phyloP scores from a whole-genome alignment of 2,329 filamentous ascomycete species.

The Nothopassalora personata region DNA sequence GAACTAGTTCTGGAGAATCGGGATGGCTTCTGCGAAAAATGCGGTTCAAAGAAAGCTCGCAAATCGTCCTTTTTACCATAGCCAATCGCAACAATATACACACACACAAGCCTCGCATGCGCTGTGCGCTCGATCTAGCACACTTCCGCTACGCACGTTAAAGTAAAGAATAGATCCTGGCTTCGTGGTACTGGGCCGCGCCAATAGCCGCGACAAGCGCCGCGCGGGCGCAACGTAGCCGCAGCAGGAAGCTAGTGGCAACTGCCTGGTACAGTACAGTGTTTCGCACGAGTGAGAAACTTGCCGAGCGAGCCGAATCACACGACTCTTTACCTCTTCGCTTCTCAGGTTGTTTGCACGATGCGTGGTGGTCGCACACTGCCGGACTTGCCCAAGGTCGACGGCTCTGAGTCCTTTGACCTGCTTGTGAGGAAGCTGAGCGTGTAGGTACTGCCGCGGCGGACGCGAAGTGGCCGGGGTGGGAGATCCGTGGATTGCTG shows the following conservation, averaged over 20 bases:
- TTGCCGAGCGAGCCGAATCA: background rate
- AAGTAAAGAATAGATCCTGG: background rate
- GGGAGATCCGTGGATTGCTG: conserved; percentile 2
- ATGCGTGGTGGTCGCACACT: conserved; percentile 4
- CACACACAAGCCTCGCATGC: background rate
- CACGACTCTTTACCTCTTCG: background rate
- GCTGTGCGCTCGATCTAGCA: background rate
- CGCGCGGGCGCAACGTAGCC: no score
- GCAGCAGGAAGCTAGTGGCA: background rate
- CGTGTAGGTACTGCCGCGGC: conserved; percentile 40
- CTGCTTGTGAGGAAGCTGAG: conserved; percentile 63
- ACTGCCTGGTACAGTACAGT: background rate
- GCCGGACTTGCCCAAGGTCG: conserved; percentile 40
- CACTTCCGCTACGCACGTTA: background rate
- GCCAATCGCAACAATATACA: background rate
- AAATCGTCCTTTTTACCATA: background rate
- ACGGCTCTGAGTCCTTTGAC: conserved; percentile 56
- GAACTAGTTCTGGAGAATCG: no score
- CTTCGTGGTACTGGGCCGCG: background rate
- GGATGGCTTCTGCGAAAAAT: background rate
- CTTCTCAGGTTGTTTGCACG: background rate
- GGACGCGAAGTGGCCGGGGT: conserved; percentile 1
- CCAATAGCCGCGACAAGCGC: background rate
- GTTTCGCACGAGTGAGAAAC: background rate
- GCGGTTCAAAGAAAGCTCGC: conserved; percentile 3